Evolutionary conservation across 2,329 filamentous ascomycete species (phyloP).

Genomic region (Simplicillium aogashimaense): DNA sequence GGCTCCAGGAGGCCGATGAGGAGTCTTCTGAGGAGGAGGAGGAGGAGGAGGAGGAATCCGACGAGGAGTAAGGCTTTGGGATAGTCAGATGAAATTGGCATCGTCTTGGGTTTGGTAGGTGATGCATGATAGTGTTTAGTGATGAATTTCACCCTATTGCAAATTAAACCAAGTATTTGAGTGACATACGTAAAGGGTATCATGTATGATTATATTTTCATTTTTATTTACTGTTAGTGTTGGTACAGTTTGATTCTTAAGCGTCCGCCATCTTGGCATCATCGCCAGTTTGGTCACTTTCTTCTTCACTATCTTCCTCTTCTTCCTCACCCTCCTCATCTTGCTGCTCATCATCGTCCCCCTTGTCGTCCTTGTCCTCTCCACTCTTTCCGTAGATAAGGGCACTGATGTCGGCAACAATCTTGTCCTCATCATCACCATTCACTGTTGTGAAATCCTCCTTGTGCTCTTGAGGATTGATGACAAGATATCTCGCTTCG

Average conservation of each 20-base stretch:
- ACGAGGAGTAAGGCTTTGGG: background rate
- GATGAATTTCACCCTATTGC: no score
- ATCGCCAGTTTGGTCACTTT: constrained; percentile 4
- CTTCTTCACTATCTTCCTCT: constrained; percentile 4
- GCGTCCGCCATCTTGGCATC: background rate
- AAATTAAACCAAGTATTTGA: no score
- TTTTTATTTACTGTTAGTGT: no score
- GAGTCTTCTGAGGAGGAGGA: constrained; percentile 53
- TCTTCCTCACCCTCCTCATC: background rate
- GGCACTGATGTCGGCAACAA: constrained; percentile 1
- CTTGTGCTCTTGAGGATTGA: constrained; percentile 23
- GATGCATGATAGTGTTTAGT: no score
- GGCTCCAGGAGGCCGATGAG: constrained; percentile 81
- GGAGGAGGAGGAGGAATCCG: constrained; percentile 25
- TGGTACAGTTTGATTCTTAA: no score
- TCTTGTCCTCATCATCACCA: constrained; percentile 4
- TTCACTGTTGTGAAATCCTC: constrained; percentile 4
- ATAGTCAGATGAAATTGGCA: no score
- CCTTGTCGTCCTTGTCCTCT: constrained; percentile 12
- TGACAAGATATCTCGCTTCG: constrained; percentile 42
- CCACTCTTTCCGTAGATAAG: constrained; percentile 13
- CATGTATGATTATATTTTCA: no score
- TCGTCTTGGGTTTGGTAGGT: no score
- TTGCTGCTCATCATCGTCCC: background rate
- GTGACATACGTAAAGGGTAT: no score